Evolutionary conservation across 805 yeast species (phyloP), one percentile per base, ranked within the genome.

Genomic region (Novakomyces olei): DNA sequence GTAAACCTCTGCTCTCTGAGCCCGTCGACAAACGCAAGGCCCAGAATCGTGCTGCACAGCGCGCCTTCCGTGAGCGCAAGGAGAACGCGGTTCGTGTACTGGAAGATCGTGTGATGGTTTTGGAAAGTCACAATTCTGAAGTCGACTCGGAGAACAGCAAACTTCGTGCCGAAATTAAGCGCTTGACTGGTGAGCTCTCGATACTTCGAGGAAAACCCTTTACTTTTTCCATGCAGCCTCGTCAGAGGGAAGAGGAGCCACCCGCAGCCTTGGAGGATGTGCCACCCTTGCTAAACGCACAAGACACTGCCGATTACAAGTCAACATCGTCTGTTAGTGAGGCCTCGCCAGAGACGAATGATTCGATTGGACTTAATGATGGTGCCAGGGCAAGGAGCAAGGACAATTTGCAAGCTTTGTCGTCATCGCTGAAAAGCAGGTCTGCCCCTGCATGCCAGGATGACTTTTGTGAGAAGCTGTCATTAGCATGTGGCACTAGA

Each of bases 41-140:
- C 2, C 96, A 88, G 55, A 85, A 88, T 52, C 65, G 96, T 45
- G 95, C 95, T 3, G 96, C 96, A n/a, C 98, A 88, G 54, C 62
- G 96, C 35, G 96, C 96, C 5, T 85, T 80, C 54, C 62, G 96
- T 36, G 96, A 88, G 54, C 67, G 96, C 38, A 85, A 85, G 51
- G 96, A 85, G 51, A 63, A 63, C 32, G 79, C 77, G 47, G 66
- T 88, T 71, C 67, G 69, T 47, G 92, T 80, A 41, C 60, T 85
- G 39, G 94, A 83, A 49, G 71, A 69, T 30, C 72, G 77, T 43
- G 92, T 85, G 9, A 53, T 61, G 32, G 51, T 57, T 41, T 61
- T 85, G 41, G 94, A 88, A 50, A 64, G 65, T 40, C 76, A 72
- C 41, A 72, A 73, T 37, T 55, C 69, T 35, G 67, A 69, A 40